A percentile compares a stretch with the other conserved stretches of the same genome.
Evolutionary conservation across 2,329 filamentous ascomycete genomes (phyloP).

Genomic region (Ploettnerulaceae sp.): DNA sequence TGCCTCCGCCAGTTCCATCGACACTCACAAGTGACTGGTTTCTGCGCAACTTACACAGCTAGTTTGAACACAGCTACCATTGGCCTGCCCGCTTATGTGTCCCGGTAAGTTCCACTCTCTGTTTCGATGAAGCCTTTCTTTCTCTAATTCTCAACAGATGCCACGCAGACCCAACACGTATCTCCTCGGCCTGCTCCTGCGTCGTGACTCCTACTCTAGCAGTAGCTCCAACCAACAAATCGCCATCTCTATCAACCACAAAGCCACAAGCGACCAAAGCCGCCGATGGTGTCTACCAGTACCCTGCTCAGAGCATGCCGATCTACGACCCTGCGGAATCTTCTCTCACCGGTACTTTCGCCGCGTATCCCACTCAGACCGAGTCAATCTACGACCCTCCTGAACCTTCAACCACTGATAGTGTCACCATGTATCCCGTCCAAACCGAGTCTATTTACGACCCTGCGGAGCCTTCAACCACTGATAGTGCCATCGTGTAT

Average conservation of each 20-base stretch:
- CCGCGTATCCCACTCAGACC: too few species aligned
- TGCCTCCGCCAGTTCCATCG: slow-evolving; percentile 22
- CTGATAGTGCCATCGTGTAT: too few species aligned
- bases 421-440: too few species aligned
- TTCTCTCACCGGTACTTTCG: background rate
- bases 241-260: too few species aligned
- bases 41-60: slow-evolving; percentile 24
- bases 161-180: slow-evolving; percentile 11
- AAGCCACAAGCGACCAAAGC: background rate
- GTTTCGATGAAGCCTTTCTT: background rate
- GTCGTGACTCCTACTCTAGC: background rate
- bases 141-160: slow-evolving; percentile 5
- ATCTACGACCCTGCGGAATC: background rate
- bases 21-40: slow-evolving; percentile 10
- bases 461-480: too few species aligned
- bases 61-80: slow-evolving; percentile 15
- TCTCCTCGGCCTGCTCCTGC: slow-evolving; percentile 25
- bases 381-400: too few species aligned
- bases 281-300: background rate
- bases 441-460: too few species aligned
- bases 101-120: slow-evolving; percentile 1
- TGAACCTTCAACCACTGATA: too few species aligned
- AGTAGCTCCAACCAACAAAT: background rate
- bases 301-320: background rate
- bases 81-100: slow-evolving; percentile 15